Percentiles rank a stretch among this genome's conserved stretches.
phyloP scores from a whole-genome alignment of 768 basidiomycete genomes.

The Auricularia heimuer region DNA sequence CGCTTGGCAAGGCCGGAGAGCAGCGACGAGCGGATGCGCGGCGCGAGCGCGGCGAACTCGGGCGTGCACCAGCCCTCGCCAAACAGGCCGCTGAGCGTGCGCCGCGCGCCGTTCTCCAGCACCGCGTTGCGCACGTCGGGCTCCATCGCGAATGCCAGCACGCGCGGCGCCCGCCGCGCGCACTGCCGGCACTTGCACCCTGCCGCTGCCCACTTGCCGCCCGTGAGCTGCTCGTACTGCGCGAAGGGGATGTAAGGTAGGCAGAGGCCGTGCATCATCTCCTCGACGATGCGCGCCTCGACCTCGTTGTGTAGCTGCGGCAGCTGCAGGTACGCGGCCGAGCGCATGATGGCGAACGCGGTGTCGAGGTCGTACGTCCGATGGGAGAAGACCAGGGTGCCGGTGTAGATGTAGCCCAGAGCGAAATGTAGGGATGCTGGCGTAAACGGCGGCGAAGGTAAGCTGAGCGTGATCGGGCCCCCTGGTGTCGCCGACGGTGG shows the following conservation, averaged over 20 bases:
- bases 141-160: slow-evolving; percentile 69
- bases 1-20: slow-evolving; percentile 65
- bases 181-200: slow-evolving; percentile 83
- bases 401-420: slow-evolving; percentile 89
- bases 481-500: slow-evolving; percentile 21
- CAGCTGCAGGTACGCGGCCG: slow-evolving; percentile 71
- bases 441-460: slow-evolving; percentile 91
- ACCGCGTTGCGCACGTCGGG: slow-evolving; percentile 69
- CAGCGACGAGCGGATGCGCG: slow-evolving; percentile 54
- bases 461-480: slow-evolving; percentile 51
- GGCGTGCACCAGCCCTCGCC: slow-evolving; percentile 82
- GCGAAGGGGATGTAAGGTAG: slow-evolving; percentile 72
- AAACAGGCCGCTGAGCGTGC: slow-evolving; percentile 73
- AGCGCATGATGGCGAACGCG: slow-evolving; percentile 79
- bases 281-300: slow-evolving; percentile 72
- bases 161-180: slow-evolving; percentile 65
- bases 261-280: slow-evolving; percentile 86
- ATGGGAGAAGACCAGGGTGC: slow-evolving; percentile 87
- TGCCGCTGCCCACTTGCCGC: slow-evolving; percentile 70
- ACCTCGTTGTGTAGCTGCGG: slow-evolving; percentile 66
- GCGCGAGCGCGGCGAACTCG: slow-evolving; percentile 66
- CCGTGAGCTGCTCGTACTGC: slow-evolving; percentile 68
- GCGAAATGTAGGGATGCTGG: slow-evolving; percentile 91
- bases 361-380: slow-evolving; percentile 88
- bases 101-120: slow-evolving; percentile 61